Base-by-base conservation (phyloP, 139 green algal species). In the Bryopsis sp. region DNA sequence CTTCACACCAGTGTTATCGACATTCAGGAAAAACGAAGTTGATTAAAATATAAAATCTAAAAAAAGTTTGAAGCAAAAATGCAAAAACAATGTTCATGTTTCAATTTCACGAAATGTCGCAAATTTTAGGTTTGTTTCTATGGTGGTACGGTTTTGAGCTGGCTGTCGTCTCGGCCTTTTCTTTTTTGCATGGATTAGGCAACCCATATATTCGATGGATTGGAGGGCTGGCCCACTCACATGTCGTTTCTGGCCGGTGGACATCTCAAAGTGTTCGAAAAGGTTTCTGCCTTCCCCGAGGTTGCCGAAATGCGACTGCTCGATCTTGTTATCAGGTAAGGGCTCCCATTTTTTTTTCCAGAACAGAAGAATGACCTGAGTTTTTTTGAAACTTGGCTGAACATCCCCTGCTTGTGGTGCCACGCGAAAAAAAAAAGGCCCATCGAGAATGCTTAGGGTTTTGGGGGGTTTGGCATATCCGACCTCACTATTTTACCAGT, bases 151-250 rank as follows among this genome's bases (percentile, higher is more conserved):
- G 46, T 2, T n/a, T n/a, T n/a, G n/a, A n/a, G n/a, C n/a, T n/a
- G n/a, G n/a, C n/a, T n/a, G n/a, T n/a, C n/a, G n/a, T n/a, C n/a
- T n/a, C n/a, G n/a, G n/a, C n/a, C n/a, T n/a, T n/a, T 96, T 93
- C 66, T 79, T 96, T 24, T 64, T 73, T 48, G n/a, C 31, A 86
- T 97, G 69, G 79, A 98, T 28, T 97, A 98, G 76, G 94, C 94
- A 29, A 99, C 94, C 7, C 94, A 99, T 78, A 99, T 99, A 64
- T 98, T 98, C 73, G 94, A 99, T 70, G 94, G 94, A 26, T 78
- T 99, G 19, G 88, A 97, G 75, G 74, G 66, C 24, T 99, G 94
- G 94, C 89, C 90, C 2, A 94, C 83, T 5, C 94, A 99, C 62
- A 7, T 98, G 0, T 86, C 90, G 46, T 97, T 95, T 68, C 74